Conservation (phyloP, 352 stramenopile genomes). For the Phytophthora syringae region DNA sequence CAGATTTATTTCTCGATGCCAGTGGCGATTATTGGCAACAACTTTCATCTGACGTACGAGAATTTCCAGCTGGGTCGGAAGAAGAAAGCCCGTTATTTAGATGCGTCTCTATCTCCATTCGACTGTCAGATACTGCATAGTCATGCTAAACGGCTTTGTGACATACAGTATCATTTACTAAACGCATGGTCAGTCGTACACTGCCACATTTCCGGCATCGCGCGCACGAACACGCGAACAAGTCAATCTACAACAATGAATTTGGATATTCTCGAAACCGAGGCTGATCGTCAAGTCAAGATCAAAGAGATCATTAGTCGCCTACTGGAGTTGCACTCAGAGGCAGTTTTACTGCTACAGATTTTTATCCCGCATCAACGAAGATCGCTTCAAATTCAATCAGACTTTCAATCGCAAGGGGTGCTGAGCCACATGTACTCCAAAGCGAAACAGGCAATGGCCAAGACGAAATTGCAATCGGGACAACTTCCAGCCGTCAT, state of each 20-base stretch:
- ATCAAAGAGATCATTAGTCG: constrained; percentile 53
- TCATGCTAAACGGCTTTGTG: constrained; percentile 57
- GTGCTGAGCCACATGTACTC: constrained; percentile 58
- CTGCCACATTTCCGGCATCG: constrained; percentile 46
- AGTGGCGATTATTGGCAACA: constrained; percentile 78
- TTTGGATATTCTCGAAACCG: constrained; percentile 36
- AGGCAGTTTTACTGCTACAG: constrained; percentile 43
- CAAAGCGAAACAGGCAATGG: constrained; percentile 41
- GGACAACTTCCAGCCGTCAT: constrained; percentile 18
- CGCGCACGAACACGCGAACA: constrained; percentile 24
- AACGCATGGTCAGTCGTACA: constrained; percentile 55
- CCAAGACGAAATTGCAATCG: constrained; percentile 35
- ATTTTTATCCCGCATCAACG: constrained; percentile 66
- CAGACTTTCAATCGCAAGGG: constrained; percentile 23
- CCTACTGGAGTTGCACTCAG: constrained; percentile 47
- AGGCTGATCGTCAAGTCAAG: constrained; percentile 45
- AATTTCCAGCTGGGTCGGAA: constrained; percentile 64
- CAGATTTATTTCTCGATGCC: constrained; percentile 86
- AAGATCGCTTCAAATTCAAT: constrained; percentile 1
- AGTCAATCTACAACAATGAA: constrained; percentile 25
- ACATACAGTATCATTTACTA: constrained; percentile 70
- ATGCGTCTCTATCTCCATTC: constrained; percentile 63
- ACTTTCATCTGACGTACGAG: constrained; percentile 72
- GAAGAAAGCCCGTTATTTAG: constrained; percentile 52
- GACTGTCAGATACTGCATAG: constrained; percentile 51